Percentiles rank a stretch among this genome's conserved stretches.
phyloP scores from a whole-genome alignment of 352 stramenopile genomes.

The Globisporangium apiculatum region DNA sequence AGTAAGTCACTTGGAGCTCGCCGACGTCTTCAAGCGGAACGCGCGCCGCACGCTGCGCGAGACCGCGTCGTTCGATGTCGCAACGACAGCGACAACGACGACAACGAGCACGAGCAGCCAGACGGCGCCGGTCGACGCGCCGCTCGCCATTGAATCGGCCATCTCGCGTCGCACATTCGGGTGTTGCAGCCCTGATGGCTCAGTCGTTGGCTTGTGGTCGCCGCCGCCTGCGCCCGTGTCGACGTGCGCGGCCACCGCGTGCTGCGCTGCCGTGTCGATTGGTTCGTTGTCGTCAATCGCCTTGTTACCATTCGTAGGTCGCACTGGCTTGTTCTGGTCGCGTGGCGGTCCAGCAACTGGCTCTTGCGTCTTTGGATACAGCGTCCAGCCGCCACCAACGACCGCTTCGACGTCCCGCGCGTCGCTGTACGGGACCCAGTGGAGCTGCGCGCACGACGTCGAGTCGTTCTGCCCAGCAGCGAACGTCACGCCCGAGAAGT shows the following conservation, averaged over 20 bases:
- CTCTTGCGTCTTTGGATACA: constrained; percentile 19
- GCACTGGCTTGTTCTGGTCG: constrained; percentile 17
- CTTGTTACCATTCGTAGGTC: constrained; percentile 8
- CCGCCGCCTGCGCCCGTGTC: constrained; percentile 29
- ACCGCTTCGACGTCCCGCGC: constrained; percentile 41
- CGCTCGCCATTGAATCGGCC: constrained; percentile 21
- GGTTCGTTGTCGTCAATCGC: constrained; percentile 22
- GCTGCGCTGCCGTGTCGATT: constrained; percentile 20
- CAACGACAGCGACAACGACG: constrained; percentile 43
- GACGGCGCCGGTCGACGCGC: constrained; percentile 26
- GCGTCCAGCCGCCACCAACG: constrained; percentile 41
- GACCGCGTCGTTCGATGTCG: constrained; percentile 58
- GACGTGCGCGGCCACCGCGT: constrained; percentile 26
- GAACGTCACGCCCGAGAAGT: constrained; percentile 55
- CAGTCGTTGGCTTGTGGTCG: constrained; percentile 20
- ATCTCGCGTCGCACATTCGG: constrained; percentile 38
- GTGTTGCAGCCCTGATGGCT: constrained; percentile 2
- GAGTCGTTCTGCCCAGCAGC: constrained; percentile 39
- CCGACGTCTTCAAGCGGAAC: constrained; percentile 32
- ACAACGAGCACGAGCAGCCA: constrained; percentile 52
- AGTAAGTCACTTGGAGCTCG: constrained; percentile 19
- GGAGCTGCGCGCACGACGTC: constrained; percentile 51
- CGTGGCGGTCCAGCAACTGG: background rate
- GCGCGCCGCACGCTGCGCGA: constrained; percentile 44
- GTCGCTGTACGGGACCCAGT: constrained; percentile 66